These are phyloP conservation scores for Actinidia polygama DNA, from an alignment of 179 eudicot species.

Conservation along the genomic window DNA sequence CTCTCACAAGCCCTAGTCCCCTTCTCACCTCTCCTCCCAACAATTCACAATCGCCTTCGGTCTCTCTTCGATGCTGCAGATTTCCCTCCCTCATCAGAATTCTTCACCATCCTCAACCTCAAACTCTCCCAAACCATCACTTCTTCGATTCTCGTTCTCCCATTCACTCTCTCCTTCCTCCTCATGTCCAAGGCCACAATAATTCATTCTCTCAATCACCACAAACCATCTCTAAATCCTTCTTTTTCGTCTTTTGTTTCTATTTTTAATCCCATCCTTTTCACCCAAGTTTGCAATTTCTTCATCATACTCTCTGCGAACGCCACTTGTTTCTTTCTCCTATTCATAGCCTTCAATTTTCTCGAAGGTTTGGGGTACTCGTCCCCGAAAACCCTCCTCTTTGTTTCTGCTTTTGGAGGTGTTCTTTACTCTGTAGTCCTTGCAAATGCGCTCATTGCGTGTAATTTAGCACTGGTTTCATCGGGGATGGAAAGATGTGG, in stretches of 20 bases:
- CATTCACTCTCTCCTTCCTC: constrained; percentile 67
- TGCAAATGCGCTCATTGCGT: constrained; percentile 56
- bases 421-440: constrained; percentile 65
- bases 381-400: constrained; percentile 35
- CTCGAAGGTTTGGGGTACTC: constrained; percentile 35
- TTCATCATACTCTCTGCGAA: too few species aligned
- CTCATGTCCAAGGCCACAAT: constrained; percentile 65
- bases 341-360: constrained; percentile 44
- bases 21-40: constrained; percentile 30
- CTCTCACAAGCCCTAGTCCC: constrained; percentile 47
- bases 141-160: constrained; percentile 49
- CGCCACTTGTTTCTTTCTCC: constrained; percentile 23
- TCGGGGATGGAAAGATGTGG: constrained; percentile 49
- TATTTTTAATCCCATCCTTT: too few species aligned
- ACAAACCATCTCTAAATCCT: not conserved
- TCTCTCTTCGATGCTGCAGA: constrained; percentile 39
- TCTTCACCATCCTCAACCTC: constrained; percentile 48
- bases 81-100: constrained; percentile 43
- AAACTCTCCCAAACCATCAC: constrained; percentile 75
- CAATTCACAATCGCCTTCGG: constrained; percentile 39
- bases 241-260: too few species aligned
- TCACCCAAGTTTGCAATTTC: too few species aligned
- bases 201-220: constrained; percentile 36
- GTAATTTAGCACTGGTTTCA: constrained; percentile 53
- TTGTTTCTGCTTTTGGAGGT: constrained; percentile 41